A percentile compares a stretch with the other conserved stretches of the same genome.
These are phyloP conservation scores for Bromus sterilis DNA, from an alignment of 176 grass and related monocot species.

Conservation along the genomic window DNA sequence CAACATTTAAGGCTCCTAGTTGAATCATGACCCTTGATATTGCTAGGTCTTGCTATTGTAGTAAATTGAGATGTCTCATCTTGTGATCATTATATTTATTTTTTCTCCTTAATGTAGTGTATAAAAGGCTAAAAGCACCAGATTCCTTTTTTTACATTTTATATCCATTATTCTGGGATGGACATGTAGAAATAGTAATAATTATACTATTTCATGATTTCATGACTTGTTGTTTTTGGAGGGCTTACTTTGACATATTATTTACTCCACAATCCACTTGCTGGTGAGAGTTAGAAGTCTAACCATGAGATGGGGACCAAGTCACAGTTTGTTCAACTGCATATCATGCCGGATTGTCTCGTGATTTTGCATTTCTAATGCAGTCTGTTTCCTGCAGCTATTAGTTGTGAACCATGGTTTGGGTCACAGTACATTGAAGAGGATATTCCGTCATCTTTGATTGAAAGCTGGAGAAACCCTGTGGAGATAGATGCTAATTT, in stretches of 20 bases:
- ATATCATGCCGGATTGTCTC: background rate
- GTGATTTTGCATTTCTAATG: constrained; percentile 21
- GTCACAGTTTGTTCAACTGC: constrained; percentile 9
- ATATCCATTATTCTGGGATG: background rate
- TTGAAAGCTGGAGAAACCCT: constrained; percentile 72
- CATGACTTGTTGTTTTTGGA: background rate
- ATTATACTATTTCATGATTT: background rate
- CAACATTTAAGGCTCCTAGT: background rate
- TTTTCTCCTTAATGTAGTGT: background rate
- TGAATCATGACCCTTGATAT: constrained; percentile 13
- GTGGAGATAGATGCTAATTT: constrained; percentile 45
- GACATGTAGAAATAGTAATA: background rate
- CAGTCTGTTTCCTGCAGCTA: constrained; percentile 45
- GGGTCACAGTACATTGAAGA: constrained; percentile 86
- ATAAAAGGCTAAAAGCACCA: background rate
- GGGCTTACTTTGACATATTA: background rate
- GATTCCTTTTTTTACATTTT: background rate
- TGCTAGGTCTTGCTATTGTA: background rate
- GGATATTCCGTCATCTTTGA: constrained; percentile 60
- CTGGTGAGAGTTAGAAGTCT: background rate
- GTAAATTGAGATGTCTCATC: background rate
- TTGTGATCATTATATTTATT: background rate
- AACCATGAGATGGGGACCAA: background rate
- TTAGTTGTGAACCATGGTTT: constrained; percentile 90
- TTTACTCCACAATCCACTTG: background rate